Evolutionary conservation across 2,329 filamentous ascomycete species (phyloP).

Genomic region (Alternaria gaisen): DNA sequence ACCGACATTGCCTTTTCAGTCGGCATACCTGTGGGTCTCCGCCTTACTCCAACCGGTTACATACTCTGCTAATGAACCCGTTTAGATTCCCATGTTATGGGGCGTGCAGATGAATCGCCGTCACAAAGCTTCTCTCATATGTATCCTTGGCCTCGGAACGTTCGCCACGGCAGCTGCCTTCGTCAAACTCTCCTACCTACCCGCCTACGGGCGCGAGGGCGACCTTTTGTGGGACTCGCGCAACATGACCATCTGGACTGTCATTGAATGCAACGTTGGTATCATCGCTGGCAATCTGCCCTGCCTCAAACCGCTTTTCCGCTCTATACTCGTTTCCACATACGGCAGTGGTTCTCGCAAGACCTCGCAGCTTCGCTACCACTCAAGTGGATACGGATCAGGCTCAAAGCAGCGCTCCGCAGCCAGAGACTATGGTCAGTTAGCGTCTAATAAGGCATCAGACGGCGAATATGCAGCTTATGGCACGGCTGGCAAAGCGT

Average conservation of each 20-base stretch:
- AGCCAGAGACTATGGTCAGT: constrained; percentile 16
- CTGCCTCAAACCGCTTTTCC: constrained; percentile 52
- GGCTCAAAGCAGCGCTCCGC: constrained; percentile 42
- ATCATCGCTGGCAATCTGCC: constrained; percentile 57
- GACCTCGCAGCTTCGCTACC: neutral
- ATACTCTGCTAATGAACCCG: neutral
- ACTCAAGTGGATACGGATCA: neutral
- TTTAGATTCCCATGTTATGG: constrained; percentile 43
- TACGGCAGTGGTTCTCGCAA: neutral
- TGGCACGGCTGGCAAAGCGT: constrained; percentile 10
- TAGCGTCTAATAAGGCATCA: constrained; percentile 8
- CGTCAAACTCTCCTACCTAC: constrained; percentile 50
- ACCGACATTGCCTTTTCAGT: constrained; percentile 57
- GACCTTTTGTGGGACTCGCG: constrained; percentile 54
- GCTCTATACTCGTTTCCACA: neutral
- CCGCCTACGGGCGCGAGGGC: constrained; percentile 49
- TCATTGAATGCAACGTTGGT: constrained; percentile 56
- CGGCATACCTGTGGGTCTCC: constrained; percentile 42
- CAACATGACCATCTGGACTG: constrained; percentile 59
- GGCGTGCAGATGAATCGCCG: constrained; percentile 51
- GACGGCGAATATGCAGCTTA: constrained; percentile 8
- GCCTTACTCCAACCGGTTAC: neutral
- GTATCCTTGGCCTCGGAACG: constrained; percentile 55
- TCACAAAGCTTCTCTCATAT: constrained; percentile 49
- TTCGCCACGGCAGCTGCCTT: constrained; percentile 57